Evolutionary conservation across 169 alveolate species (phyloP).

Genomic region (Plasmodium cynomolgi): DNA sequence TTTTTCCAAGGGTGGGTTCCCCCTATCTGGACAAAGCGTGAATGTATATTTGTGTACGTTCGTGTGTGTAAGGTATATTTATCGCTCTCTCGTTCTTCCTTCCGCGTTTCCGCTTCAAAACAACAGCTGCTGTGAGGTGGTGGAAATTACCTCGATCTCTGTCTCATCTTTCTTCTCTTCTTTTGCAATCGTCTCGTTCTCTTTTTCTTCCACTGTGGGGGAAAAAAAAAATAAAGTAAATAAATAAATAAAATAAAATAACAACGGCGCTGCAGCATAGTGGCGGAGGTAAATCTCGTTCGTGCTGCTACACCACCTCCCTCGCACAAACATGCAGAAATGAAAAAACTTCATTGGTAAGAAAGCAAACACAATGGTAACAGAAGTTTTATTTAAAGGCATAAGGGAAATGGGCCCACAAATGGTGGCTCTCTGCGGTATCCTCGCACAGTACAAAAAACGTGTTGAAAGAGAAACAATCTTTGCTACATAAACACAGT

Average conservation of each 20-base stretch:
- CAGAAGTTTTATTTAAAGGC: neutral
- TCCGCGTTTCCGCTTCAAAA: neutral
- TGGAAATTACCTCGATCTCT: slow-evolving; percentile 87
- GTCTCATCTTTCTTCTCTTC: slow-evolving; percentile 94
- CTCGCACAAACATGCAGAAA: neutral
- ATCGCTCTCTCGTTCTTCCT: neutral
- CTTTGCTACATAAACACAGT: neutral
- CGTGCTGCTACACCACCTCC: neutral
- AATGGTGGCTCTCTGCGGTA: neutral
- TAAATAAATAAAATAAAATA: neutral
- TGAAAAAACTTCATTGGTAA: neutral
- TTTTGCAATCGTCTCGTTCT: slow-evolving; percentile 92
- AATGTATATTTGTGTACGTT: neutral
- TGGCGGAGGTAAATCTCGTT: neutral
- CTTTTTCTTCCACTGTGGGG: slow-evolving; percentile 92
- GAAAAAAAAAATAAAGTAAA: neutral
- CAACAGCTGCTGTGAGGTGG: neutral
- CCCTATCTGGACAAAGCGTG: neutral
- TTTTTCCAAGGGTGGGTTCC: neutral
- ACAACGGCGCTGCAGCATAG: neutral
- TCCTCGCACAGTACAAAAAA: neutral
- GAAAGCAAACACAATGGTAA: neutral
- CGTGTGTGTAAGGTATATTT: neutral
- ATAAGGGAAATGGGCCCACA: neutral
- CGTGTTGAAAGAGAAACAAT: neutral